These are phyloP conservation scores for Talaromyces liani DNA, from an alignment of 495 filamentous ascomycete genomes.

Conservation along the genomic window DNA sequence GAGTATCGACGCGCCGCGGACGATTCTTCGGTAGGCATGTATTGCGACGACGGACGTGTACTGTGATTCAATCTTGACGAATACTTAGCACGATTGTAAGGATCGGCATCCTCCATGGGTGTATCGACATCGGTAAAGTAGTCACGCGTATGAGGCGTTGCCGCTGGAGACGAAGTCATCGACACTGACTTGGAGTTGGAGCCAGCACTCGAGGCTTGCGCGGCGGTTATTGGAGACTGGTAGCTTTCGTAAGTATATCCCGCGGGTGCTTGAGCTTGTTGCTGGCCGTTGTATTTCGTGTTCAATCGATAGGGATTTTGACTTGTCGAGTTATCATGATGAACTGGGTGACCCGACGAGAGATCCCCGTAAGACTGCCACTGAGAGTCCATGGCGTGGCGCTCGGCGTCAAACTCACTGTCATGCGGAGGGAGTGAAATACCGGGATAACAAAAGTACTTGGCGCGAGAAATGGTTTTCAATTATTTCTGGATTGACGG, in stretches of 20 bases:
- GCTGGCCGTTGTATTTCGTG: constrained; percentile 37
- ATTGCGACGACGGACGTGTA: constrained; percentile 55
- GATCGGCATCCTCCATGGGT: constrained; percentile 86
- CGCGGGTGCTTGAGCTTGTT: constrained; percentile 50
- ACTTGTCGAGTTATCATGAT: constrained; percentile 33
- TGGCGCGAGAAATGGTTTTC: neutral
- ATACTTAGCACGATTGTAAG: constrained; percentile 76
- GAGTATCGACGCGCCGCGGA: constrained; percentile 87
- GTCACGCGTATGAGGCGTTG: constrained; percentile 61
- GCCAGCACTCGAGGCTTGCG: constrained; percentile 40
- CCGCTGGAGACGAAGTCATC: constrained; percentile 56
- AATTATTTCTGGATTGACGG: neutral
- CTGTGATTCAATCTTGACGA: constrained; percentile 60
- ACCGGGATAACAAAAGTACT: neutral
- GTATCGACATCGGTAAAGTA: constrained; percentile 69
- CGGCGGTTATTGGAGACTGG: constrained; percentile 40
- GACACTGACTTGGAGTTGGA: constrained; percentile 47
- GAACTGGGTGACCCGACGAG: constrained; percentile 34
- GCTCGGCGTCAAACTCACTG: neutral
- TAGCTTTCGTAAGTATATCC: constrained; percentile 72
- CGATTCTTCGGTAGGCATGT: constrained; percentile 65
- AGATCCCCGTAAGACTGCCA: constrained; percentile 45
- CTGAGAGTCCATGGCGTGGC: constrained; percentile 38
- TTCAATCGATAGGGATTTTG: constrained; percentile 32
- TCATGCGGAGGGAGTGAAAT: constrained; percentile 5